Conservation (phyloP, 2,329 filamentous ascomycete genomes). For the Saccharata proteae region DNA sequence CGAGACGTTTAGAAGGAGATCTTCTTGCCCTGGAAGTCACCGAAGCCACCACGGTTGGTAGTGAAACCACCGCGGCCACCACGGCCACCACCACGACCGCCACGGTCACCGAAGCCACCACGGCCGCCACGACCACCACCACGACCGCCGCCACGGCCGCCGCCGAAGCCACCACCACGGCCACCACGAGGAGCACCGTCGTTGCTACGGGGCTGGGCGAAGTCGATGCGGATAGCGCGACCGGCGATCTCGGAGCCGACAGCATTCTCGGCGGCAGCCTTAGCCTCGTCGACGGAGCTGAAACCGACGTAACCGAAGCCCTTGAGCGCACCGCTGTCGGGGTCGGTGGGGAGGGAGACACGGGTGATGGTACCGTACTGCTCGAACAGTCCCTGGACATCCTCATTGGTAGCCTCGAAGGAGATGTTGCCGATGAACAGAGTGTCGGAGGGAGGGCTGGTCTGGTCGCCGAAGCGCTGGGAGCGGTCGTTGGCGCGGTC, state of each 20-base stretch:
- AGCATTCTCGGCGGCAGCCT: conserved; percentile 56
- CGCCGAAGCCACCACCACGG: conserved; percentile 28
- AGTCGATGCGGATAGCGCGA: conserved; percentile 74
- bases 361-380: conserved; percentile 60
- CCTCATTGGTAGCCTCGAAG: conserved; percentile 69
- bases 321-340: conserved; percentile 73
- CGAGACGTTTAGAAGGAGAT: conserved; percentile 54
- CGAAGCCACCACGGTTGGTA: conserved; percentile 44
- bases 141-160: conserved; percentile 34
- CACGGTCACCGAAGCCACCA: conserved; percentile 37
- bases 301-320: conserved; percentile 89
- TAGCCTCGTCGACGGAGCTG: conserved; percentile 69
- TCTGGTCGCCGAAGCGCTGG: conserved; percentile 62
- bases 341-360: conserved; percentile 80
- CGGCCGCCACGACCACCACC: conserved; percentile 40
- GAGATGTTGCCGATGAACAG: conserved; percentile 87
- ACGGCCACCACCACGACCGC: conserved; percentile 19
- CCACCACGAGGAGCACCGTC: conserved; percentile 38
- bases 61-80: conserved; percentile 17
- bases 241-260: conserved; percentile 61
- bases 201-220: conserved; percentile 52
- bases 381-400: conserved; percentile 61
- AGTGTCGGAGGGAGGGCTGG: conserved; percentile 71
- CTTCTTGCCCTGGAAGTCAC: conserved; percentile 69
- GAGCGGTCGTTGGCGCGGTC: conserved; percentile 44